Conservation (phyloP, 805 yeast species). For the Zygosaccharomyces rouxii region DNA sequence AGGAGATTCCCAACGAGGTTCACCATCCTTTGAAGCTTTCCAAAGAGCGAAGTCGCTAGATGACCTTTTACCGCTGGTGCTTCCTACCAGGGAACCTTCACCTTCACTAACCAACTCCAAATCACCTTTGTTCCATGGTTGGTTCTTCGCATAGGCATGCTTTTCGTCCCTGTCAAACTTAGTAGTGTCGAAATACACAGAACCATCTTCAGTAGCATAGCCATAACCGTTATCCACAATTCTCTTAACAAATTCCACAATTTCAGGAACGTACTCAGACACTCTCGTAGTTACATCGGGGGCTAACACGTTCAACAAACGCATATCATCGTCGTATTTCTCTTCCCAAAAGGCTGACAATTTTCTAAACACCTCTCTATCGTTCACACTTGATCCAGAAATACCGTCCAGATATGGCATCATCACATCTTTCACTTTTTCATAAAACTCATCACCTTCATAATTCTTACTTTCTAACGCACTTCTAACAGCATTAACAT, state of each 20-base stretch:
- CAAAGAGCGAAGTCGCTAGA: constrained; percentile 91
- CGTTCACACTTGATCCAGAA: constrained; percentile 72
- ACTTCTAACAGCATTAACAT: constrained; percentile 59
- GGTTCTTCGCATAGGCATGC: constrained; percentile 91
- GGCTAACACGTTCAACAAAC: constrained; percentile 72
- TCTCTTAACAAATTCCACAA: constrained; percentile 67
- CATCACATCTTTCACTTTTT: constrained; percentile 63
- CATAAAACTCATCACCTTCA: constrained; percentile 41
- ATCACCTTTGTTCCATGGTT: constrained; percentile 96
- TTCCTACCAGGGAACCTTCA: constrained; percentile 72
- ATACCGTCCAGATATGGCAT: constrained; percentile 68
- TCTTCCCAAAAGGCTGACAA: constrained; percentile 89
- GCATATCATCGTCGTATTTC: constrained; percentile 83
- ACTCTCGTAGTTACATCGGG: constrained; percentile 89
- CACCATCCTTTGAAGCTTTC: constrained; percentile 96
- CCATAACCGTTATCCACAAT: constrained; percentile 82
- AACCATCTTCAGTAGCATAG: constrained; percentile 77
- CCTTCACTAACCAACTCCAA: constrained; percentile 85
- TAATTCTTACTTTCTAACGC: constrained; percentile 34
- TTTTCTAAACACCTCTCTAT: constrained; percentile 75
- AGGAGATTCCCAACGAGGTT: constrained; percentile 91
- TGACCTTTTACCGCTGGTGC: constrained; percentile 57
- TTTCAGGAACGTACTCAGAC: constrained; percentile 92
- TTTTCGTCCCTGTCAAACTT: constrained; percentile 65
- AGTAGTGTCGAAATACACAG: constrained; percentile 91